Evolutionary conservation across 2,329 filamentous ascomycete genomes (phyloP), one percentile per base, ranked within the genome.

Genomic region (Albifimbria verrucaria): DNA sequence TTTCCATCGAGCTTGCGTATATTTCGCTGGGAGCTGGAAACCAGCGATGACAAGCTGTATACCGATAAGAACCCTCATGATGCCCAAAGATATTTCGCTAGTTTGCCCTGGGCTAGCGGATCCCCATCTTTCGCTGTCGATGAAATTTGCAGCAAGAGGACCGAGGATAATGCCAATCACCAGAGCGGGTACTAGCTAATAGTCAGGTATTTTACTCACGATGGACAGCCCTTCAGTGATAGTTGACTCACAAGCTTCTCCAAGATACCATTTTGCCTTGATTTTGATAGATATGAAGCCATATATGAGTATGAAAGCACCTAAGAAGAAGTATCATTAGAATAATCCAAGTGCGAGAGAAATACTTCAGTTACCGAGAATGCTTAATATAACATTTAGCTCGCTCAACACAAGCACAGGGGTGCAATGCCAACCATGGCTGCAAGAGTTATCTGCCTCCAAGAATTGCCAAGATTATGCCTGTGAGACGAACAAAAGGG

Each of bases 41-140:
- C 83, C 83, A 2, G 81, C 82, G 54, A 86, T 86, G 32, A 85
- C 73, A n/a, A 86, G 72, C 58, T 86, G 82, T 2, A 86, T 74
- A 4, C 82, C 81, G 52, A 86, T 85, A 54, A 86, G 80, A 24
- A 86, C 71, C n/a, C 83, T 75, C 55, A 75, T 76, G 7, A 85
- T 60, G 12, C 77, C 77, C 68, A 77, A 67, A 9, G 74, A 74
- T 55, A 77, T 77, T 1, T 63, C 65, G 10, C 57, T 58, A 2
- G 65, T 66, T 54, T 71, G 66, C 9, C 66, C 67, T 15, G 68
- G 22, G n/a, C 52, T 32, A 2, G 55, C 60, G 1, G 52, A 32
- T 1, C 56, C 62, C 64, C 64, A 65, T 61, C 48, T 54, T 1
- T 70, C 64, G 22, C 68, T 69, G 28, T 80, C 71, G 4, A 86